Evolutionary conservation across 2,329 filamentous ascomycete species (phyloP).

Genomic region (Colletotrichum melonis): DNA sequence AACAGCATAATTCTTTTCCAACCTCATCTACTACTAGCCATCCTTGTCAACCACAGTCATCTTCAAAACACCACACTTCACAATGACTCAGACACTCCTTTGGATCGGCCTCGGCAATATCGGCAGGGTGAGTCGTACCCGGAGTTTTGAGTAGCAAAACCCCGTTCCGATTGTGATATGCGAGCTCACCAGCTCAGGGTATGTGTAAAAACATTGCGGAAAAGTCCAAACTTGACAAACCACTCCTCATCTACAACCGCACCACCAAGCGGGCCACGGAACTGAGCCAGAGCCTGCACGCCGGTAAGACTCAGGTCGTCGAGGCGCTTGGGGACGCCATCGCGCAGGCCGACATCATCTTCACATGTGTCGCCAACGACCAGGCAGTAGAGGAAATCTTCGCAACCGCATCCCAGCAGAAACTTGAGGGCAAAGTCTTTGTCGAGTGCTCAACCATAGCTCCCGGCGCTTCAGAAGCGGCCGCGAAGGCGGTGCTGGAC

Average conservation of each 20-base stretch:
- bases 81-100: conserved; percentile 71
- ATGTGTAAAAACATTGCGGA: conserved; percentile 87
- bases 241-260: conserved; percentile 85
- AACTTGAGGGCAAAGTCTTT: conserved; percentile 79
- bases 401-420: conserved; percentile 63
- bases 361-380: conserved; percentile 85
- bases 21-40: background rate
- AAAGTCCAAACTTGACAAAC: conserved; percentile 78
- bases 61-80: background rate
- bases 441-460: conserved; percentile 91
- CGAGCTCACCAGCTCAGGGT: conserved; percentile 60
- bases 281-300: conserved; percentile 69
- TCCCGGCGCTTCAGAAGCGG: conserved; percentile 79
- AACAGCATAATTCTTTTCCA: background rate
- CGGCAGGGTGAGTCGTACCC: conserved; percentile 72
- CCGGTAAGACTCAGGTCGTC: conserved; percentile 72
- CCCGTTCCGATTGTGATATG: conserved; percentile 34
- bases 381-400: conserved; percentile 75
- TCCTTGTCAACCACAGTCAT: too few species aligned
- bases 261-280: conserved; percentile 74
- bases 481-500: conserved; percentile 67
- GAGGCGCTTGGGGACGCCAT: conserved; percentile 75
- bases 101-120: conserved; percentile 92
- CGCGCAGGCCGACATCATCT: conserved; percentile 79
- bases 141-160: conserved; percentile 9